Base-by-base conservation (phyloP, 2,329 filamentous ascomycete species). In the Beauveria asiatica region DNA sequence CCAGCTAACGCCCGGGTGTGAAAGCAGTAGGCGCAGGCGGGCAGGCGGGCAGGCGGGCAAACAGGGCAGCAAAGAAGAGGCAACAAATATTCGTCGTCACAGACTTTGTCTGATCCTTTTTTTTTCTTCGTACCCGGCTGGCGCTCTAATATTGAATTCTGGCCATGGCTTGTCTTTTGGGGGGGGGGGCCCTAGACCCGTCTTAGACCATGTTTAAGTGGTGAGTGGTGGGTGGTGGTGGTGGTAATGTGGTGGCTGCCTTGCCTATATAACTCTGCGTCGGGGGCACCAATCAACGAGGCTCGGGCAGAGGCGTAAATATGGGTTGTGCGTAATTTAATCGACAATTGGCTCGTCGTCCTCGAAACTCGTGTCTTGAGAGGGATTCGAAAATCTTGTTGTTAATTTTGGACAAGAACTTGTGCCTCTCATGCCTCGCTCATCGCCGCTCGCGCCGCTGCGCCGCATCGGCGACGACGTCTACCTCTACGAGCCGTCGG, bases 401-500 rank as follows among this genome's bases (percentile, higher is more conserved):
- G 33, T 37, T 6, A 5, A 33, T 13, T 6, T 13, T 37, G 33
- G 33, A 37, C 33, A 23, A 3, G 30, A 13, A n/a, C n/a, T 11
- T 33, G 30, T 9, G 23, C 48, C 11, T 42, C 16, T 39, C 25
- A 60, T 60, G 57, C 49, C 59, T 53, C 11, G 37, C 25, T 16
- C 45, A 19, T 51, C 46, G 25, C 51, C 52, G 11, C 37, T 56
- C 41, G 59, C 59, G 30, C 45, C 59, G 23, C 25, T 60, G 42
- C 27, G 27, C 9, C 30, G 50, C 7, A 60, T 60, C 33, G 59
- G 59, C 3, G 59, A 60, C 52, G 59, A 60, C 19, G 37, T 60
- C 13, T 60, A 57, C 48, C 27, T 61, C 13, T 57, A 57, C 41
- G 59, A 61, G 30, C 59, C 59, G 25, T 30, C 46, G 23, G 50